Percentiles rank a stretch among this genome's conserved stretches.
These are phyloP conservation scores for Pichia cabralensis DNA, from an alignment of 805 yeast genomes.

Conservation along the genomic window DNA sequence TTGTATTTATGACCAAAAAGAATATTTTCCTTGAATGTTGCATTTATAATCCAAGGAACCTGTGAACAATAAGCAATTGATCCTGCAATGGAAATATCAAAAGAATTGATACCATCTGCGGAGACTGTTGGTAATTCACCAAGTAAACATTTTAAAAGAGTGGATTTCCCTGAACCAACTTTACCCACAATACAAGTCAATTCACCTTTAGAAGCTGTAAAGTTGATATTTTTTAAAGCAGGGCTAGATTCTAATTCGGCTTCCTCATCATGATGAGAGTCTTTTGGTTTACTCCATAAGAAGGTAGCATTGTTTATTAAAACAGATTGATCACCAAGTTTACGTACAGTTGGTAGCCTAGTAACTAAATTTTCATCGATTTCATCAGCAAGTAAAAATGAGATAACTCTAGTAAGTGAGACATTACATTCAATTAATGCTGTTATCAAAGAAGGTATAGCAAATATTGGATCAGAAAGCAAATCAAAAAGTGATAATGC, in stretches of 20 bases:
- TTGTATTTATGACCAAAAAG: constrained; percentile 82
- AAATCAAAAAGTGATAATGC: constrained; percentile 52
- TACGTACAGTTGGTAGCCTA: constrained; percentile 14
- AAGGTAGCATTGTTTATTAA: constrained; percentile 41
- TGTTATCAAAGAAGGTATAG: constrained; percentile 48
- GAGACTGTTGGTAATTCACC: constrained; percentile 40
- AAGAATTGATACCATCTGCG: constrained; percentile 14
- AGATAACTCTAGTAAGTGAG: constrained; percentile 42
- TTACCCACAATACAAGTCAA: constrained; percentile 54
- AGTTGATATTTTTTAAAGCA: constrained; percentile 40
- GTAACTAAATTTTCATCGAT: constrained; percentile 28
- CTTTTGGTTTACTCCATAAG: constrained; percentile 32
- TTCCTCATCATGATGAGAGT: constrained; percentile 30
- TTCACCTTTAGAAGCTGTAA: constrained; percentile 40
- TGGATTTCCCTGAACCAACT: constrained; percentile 61
- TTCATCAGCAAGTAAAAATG: constrained; percentile 36
- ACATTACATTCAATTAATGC: constrained; percentile 50
- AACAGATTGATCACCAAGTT: constrained; percentile 29
- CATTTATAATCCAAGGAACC: constrained; percentile 94
- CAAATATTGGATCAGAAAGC: constrained; percentile 47
- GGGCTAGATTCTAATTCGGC: constrained; percentile 22
- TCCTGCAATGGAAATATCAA: constrained; percentile 25
- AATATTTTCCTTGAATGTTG: constrained; percentile 81
- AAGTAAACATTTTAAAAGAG: constrained; percentile 41
- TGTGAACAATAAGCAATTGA: constrained; percentile 53